Percentiles rank a stretch among this genome's conserved stretches.
These are phyloP conservation scores for Umbelopsis sp. DNA, from an alignment of 192 early-diverging fungal genomes.

Conservation along the genomic window DNA sequence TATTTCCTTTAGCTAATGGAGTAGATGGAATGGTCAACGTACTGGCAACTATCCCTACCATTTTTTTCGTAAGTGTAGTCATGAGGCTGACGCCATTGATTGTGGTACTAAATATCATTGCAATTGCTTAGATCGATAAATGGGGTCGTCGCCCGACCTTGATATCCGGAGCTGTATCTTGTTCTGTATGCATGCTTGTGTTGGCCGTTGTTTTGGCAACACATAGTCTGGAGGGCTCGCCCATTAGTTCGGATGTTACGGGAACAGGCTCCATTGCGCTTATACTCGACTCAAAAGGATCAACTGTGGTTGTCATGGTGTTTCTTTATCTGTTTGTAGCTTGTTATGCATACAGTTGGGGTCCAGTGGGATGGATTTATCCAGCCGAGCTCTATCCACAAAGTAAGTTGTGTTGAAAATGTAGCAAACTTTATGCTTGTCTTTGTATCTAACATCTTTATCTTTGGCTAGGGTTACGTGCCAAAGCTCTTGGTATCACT, in stretches of 20 bases:
- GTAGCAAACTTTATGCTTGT: neutral
- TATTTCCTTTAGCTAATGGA: conserved; percentile 51
- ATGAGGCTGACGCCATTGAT: neutral
- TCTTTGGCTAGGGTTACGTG: conserved; percentile 58
- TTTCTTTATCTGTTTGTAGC: conserved; percentile 71
- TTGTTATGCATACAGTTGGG: conserved; percentile 79
- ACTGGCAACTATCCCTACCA: conserved; percentile 71
- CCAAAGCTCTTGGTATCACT: conserved; percentile 80
- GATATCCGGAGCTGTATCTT: conserved; percentile 59
- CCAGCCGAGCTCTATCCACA: conserved; percentile 81
- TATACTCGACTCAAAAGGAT: conserved; percentile 34
- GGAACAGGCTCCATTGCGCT: conserved; percentile 27
- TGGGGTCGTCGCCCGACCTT: conserved; percentile 72
- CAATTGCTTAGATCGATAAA: conserved; percentile 66
- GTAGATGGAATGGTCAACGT: conserved; percentile 77
- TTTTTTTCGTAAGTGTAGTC: conserved; percentile 47
- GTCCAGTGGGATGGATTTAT: conserved; percentile 80
- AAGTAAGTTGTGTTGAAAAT: conserved; percentile 34
- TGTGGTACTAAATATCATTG: neutral
- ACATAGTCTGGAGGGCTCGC: conserved; percentile 41
- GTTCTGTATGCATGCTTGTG: conserved; percentile 18
- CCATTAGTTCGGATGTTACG: conserved; percentile 14
- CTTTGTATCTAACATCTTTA: neutral
- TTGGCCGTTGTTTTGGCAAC: conserved; percentile 45
- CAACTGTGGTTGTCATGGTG: conserved; percentile 54